Conservation (phyloP, 495 filamentous ascomycete genomes). For the Hypoxylon fuscum region DNA sequence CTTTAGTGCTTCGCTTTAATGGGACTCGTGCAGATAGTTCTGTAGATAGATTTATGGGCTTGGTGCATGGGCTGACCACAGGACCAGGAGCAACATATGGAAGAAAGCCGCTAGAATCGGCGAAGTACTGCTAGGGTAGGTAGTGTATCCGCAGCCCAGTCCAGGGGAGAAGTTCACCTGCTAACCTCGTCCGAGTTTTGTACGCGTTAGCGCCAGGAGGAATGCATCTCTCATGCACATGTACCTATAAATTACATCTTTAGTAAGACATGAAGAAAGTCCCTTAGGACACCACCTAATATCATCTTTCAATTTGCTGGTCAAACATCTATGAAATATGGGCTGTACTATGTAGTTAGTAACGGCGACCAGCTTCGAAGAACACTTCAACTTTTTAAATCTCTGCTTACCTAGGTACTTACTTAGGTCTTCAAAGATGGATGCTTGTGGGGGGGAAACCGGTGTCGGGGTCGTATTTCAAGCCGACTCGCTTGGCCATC, state of each 20-base stretch:
- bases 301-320: too few species aligned
- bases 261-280: too few species aligned
- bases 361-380: too few species aligned
- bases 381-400: too few species aligned
- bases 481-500: constrained; percentile 20
- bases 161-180: constrained; percentile 30
- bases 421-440: too few species aligned
- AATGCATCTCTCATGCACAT: constrained; percentile 11
- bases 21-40: background rate
- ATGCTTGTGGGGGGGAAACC: constrained; percentile 1
- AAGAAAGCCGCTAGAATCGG: constrained; percentile 33
- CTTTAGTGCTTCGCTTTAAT: constrained; percentile 30
- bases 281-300: too few species aligned
- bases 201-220: constrained; percentile 14
- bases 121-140: background rate
- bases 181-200: constrained; percentile 27
- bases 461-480: constrained; percentile 18
- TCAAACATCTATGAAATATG: too few species aligned
- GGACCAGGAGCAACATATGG: background rate
- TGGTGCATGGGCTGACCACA: constrained; percentile 2
- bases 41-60: background rate
- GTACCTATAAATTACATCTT: background rate
- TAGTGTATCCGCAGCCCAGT: constrained; percentile 1
- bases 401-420: too few species aligned
- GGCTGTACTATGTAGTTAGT: too few species aligned